Evolutionary conservation across 371 early-diverging fungal genomes (phyloP), one percentile per base, ranked within the genome.

Genomic region (Mucor sp.): DNA sequence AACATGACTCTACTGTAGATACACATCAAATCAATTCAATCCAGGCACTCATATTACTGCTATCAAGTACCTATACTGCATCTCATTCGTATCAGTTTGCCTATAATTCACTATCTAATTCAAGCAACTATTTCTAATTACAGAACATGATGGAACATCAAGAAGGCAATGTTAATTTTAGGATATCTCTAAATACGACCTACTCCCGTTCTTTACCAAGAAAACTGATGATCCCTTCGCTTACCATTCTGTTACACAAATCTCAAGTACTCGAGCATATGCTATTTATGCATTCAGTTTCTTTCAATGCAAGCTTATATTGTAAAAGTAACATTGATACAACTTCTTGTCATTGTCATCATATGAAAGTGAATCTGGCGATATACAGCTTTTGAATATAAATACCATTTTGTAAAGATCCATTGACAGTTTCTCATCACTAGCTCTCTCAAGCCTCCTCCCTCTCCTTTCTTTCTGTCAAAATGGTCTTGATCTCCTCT

Each of bases 401-500:
- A 44, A 44, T 44, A 44, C 44, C 17, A 5, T 3, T 14, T 25
- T 53, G 23, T 27, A 25, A 27, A 27, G n/a, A 53, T 27, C 53
- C 23, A 44, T 19, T 19, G 44, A 37, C n/a, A 44, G 17, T n/a
- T 44, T 44, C 44, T 53, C 53, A 14, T 53, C 23, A 53, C 11
- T 27, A 14, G 53, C 53, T 53, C 14, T 27, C 23, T 23, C 53
- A 21, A 25, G 53, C 12, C 53, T 15, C 27, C 53, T 25, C 4
- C 53, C 53, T 27, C 15, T 53, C 53, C 53, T 53, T 53, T 14
- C 23, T 11, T 23, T n/a, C 48, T 23, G n/a, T 19, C 48, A n/a
- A 5, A 11, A 67, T 67, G 67, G 67, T 67, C 28, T 67, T 62
- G 21, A 61, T 67, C 39, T 61, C 61, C 55, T 67, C 62, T 6